phyloP scores from a whole-genome alignment of 352 stramenopile species.

The Pythium rhizo-oryzae region DNA sequence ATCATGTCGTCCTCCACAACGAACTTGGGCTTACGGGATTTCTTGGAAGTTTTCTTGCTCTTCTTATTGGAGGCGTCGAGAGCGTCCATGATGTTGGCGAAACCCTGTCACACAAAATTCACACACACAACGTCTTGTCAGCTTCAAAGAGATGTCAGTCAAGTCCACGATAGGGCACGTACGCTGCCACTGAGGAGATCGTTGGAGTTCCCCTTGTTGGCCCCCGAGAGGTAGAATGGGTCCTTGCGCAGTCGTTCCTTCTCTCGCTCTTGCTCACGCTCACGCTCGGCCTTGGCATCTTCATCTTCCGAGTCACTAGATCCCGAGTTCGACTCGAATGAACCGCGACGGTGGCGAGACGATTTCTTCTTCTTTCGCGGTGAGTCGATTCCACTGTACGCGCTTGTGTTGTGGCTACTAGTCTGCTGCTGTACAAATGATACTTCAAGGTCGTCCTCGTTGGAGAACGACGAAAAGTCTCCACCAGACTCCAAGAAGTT shows the following conservation, averaged over 20 bases:
- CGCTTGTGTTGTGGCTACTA: slow-evolving; percentile 15
- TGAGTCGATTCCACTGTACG: slow-evolving; percentile 25
- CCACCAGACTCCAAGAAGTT: slow-evolving; percentile 80
- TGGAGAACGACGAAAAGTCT: slow-evolving; percentile 58
- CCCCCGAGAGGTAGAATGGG: slow-evolving; percentile 79
- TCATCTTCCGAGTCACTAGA: slow-evolving; percentile 41
- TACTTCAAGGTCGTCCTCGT: slow-evolving; percentile 80
- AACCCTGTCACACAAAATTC: slow-evolving; percentile 33
- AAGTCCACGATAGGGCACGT: slow-evolving; percentile 14
- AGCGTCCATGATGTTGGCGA: slow-evolving; percentile 84
- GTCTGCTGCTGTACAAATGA: slow-evolving; percentile 69
- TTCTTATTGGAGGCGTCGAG: slow-evolving; percentile 60
- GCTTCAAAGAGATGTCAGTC: neutral
- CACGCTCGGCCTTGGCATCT: slow-evolving; percentile 44
- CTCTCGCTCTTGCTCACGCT: slow-evolving; percentile 39
- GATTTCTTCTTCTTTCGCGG: slow-evolving; percentile 34
- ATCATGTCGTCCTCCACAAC: slow-evolving; percentile 77
- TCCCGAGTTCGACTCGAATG: slow-evolving; percentile 38
- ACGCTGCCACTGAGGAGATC: slow-evolving; percentile 34
- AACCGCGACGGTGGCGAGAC: slow-evolving; percentile 45
- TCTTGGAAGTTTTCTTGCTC: slow-evolving; percentile 50
- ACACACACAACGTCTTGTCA: neutral
- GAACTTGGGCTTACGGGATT: slow-evolving; percentile 46
- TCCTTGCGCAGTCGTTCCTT: slow-evolving; percentile 76
- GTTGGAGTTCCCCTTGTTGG: slow-evolving; percentile 42